Percentiles rank a stretch among this genome's conserved stretches.
Conservation (phyloP, 495 filamentous ascomycete genomes). For the Parathielavia appendiculata region DNA sequence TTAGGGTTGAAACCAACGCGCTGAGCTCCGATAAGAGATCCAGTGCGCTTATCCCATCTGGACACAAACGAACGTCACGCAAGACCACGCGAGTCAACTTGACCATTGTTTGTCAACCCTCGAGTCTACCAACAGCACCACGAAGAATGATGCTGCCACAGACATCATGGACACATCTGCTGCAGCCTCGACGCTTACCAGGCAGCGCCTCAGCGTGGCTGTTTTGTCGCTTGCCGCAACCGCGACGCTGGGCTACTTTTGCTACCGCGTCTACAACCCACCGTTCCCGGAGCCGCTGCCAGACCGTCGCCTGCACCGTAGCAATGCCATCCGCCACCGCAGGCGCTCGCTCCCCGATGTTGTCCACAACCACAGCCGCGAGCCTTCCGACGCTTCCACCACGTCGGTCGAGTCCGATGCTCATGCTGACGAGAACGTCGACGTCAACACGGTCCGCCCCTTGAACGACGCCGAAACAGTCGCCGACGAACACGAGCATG, state of each 20-base stretch:
- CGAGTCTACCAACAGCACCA: not conserved
- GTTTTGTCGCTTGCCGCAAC: conserved; percentile 34
- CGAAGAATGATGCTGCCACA: conserved; percentile 20
- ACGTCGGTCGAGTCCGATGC: conserved; percentile 44
- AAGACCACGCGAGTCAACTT: not conserved
- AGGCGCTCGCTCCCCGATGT: conserved; percentile 30
- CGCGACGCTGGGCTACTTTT: conserved; percentile 36
- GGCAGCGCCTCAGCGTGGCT: conserved; percentile 38
- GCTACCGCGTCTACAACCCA: conserved; percentile 34
- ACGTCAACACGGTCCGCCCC: conserved; percentile 33
- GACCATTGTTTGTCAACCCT: too few species aligned
- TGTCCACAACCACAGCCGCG: conserved; percentile 12
- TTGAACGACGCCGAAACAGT: conserved; percentile 52
- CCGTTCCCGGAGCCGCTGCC: conserved; percentile 22
- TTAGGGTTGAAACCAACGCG: not conserved
- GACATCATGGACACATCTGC: conserved; percentile 34
- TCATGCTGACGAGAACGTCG: conserved; percentile 42
- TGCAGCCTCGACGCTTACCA: conserved; percentile 41
- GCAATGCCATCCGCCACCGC: conserved; percentile 54
- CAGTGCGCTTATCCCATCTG: not conserved
- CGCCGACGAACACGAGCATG: conserved; percentile 55
- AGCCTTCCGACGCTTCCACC: conserved; percentile 26
- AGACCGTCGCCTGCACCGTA: conserved; percentile 46
- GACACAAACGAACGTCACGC: not conserved
- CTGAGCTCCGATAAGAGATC: not conserved